Percentiles rank a stretch among this genome's conserved stretches.
phyloP scores from a whole-genome alignment of 495 filamentous ascomycete genomes.

The Mytilinidion resinicola region DNA sequence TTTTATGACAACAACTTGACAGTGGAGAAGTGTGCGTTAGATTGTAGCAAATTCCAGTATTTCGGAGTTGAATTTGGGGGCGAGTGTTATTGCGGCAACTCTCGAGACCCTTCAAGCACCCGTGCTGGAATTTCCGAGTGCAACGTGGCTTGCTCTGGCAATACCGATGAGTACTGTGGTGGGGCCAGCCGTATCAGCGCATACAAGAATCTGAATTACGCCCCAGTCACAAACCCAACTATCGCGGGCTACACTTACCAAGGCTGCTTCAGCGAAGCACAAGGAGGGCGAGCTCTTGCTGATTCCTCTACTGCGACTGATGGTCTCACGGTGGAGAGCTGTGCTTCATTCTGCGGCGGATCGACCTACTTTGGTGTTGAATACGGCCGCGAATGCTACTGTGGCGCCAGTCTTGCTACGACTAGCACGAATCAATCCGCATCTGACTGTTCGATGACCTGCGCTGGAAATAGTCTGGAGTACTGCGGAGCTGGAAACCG shows the following conservation, averaged over 20 bases:
- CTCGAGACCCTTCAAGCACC: slow-evolving; percentile 10
- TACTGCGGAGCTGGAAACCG: slow-evolving; percentile 29
- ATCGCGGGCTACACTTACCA: slow-evolving; percentile 16
- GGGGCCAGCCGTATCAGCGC: slow-evolving; percentile 20
- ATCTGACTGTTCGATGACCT: slow-evolving; percentile 23
- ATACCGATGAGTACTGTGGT: slow-evolving; percentile 24
- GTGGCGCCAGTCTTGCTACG: slow-evolving; percentile 28
- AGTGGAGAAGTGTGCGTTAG: slow-evolving; percentile 19
- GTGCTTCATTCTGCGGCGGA: slow-evolving; percentile 29
- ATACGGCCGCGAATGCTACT: slow-evolving; percentile 39
- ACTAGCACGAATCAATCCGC: slow-evolving; percentile 11
- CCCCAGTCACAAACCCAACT: slow-evolving; percentile 1
- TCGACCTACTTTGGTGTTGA: slow-evolving; percentile 38
- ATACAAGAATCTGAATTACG: slow-evolving; percentile 20
- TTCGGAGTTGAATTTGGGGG: slow-evolving; percentile 24
- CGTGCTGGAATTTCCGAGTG: slow-evolving; percentile 36
- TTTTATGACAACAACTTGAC: slow-evolving; percentile 11
- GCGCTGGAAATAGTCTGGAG: slow-evolving; percentile 25
- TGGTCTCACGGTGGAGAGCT: slow-evolving; percentile 29
- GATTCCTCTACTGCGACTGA: slow-evolving; percentile 11
- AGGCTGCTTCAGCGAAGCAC: slow-evolving; percentile 24
- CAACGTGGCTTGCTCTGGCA: slow-evolving; percentile 23
- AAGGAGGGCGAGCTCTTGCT: slow-evolving; percentile 7
- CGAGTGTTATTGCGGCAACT: slow-evolving; percentile 33
- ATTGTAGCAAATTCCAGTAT: slow-evolving; percentile 14